Conservation (phyloP, 495 filamentous ascomycete genomes). For the Daldinia caldariorum region DNA sequence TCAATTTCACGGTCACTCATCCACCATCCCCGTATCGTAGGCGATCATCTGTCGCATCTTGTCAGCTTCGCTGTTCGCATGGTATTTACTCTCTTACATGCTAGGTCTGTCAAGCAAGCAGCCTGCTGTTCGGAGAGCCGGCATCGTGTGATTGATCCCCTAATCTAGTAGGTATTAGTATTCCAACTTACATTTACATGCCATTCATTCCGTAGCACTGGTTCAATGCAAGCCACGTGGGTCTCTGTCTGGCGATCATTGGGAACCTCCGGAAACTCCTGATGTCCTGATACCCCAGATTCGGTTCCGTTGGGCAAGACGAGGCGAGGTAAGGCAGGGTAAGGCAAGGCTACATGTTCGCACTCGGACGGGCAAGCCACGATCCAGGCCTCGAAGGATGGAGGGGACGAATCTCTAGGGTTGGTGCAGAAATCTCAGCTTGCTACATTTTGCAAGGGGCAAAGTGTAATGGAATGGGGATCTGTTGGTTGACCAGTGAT, state of each 20-base stretch:
- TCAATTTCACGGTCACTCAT: slow-evolving; percentile 31
- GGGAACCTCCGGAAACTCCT: slow-evolving; percentile 20
- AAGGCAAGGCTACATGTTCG: slow-evolving; percentile 5
- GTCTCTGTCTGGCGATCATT: slow-evolving; percentile 29
- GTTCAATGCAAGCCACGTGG: slow-evolving; percentile 41
- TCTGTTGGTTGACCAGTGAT: slow-evolving; percentile 13
- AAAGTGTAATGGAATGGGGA: slow-evolving; percentile 5
- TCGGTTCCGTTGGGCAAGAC: slow-evolving; percentile 21
- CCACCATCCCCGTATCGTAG: slow-evolving; percentile 3
- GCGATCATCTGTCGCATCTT: slow-evolving; percentile 9
- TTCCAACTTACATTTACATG: slow-evolving; percentile 22
- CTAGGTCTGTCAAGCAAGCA: background rate
- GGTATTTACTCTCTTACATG: background rate
- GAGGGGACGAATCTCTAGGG: slow-evolving; percentile 24
- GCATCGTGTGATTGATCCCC: slow-evolving; percentile 7
- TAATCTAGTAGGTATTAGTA: slow-evolving; percentile 4
- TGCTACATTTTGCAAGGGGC: slow-evolving; percentile 4
- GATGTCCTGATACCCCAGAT: slow-evolving; percentile 31
- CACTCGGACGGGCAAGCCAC: slow-evolving; percentile 11
- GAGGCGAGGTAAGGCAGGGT: background rate
- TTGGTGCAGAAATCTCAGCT: slow-evolving; percentile 15
- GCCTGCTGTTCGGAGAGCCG: slow-evolving; percentile 1
- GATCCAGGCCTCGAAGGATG: slow-evolving; percentile 23
- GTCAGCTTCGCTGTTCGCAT: background rate
- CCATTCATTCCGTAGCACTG: slow-evolving; percentile 33